Conservation (phyloP, 2,329 filamentous ascomycete genomes). For the Colletotrichum sansevieriae region DNA sequence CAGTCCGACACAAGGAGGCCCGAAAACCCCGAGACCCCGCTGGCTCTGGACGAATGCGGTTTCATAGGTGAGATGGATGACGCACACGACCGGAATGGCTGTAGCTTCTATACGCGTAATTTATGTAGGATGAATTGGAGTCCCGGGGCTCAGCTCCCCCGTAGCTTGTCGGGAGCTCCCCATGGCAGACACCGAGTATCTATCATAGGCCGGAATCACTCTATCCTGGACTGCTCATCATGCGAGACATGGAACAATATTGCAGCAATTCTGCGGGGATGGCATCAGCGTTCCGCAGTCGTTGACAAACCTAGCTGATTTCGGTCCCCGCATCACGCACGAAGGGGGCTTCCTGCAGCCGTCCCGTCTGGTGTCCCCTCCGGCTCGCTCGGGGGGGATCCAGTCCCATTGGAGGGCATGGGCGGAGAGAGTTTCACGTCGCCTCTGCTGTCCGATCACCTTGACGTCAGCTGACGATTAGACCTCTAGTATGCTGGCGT, state of each 20-base stretch:
- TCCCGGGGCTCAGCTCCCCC: neutral
- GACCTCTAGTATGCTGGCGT: slow-evolving; percentile 17
- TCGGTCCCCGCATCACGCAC: neutral
- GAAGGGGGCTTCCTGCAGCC: neutral
- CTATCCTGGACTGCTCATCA: slow-evolving; percentile 18
- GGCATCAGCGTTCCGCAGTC: neutral
- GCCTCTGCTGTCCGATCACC: slow-evolving; percentile 32
- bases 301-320: neutral
- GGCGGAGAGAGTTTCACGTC: slow-evolving; percentile 34
- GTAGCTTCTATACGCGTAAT: neutral
- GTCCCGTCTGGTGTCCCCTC: slow-evolving; percentile 13
- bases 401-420: slow-evolving; percentile 14
- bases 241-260: slow-evolving; percentile 18
- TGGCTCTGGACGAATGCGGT: slow-evolving; percentile 30
- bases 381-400: slow-evolving; percentile 28
- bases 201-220: slow-evolving; percentile 9
- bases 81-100: slow-evolving; percentile 16
- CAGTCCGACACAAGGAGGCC: slow-evolving; percentile 28
- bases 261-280: neutral
- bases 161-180: no score
- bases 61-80: slow-evolving; percentile 37
- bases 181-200: no score
- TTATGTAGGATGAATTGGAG: neutral
- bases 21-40: slow-evolving; percentile 34
- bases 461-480: slow-evolving; percentile 43